These are phyloP conservation scores for Calonectria crousiana DNA, from an alignment of 2,329 filamentous ascomycete species.

Conservation along the genomic window DNA sequence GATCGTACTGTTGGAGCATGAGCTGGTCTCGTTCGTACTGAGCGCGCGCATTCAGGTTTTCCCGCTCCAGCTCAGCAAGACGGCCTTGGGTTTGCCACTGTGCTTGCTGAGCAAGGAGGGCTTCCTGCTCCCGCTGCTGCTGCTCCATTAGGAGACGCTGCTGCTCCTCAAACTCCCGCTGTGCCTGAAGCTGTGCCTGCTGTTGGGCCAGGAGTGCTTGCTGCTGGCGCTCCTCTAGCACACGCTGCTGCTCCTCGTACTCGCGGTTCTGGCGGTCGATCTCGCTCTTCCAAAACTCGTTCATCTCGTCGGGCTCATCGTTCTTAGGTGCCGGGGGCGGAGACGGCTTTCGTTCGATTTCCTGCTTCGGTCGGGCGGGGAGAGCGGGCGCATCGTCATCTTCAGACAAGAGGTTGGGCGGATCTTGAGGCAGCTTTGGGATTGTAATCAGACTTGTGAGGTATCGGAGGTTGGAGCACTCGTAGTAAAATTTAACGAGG, in stretches of 20 bases:
- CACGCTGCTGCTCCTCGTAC: conserved; percentile 93
- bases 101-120: conserved; percentile 87
- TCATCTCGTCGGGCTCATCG: conserved; percentile 93
- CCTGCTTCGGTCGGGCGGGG: conserved; percentile 83
- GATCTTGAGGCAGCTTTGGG: conserved; percentile 93
- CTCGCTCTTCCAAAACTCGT: conserved; percentile 98
- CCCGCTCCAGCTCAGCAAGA: conserved; percentile 93
- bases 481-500: conserved; percentile 97
- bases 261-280: conserved; percentile 91
- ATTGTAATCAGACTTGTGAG: conserved; percentile 96
- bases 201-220: conserved; percentile 85
- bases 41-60: conserved; percentile 92
- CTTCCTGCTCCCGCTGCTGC: conserved; percentile 90
- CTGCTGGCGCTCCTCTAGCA: conserved; percentile 88
- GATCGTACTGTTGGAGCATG: conserved; percentile 96
- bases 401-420: conserved; percentile 88
- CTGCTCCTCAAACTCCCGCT: conserved; percentile 96
- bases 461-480: conserved; percentile 97
- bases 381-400: conserved; percentile 87
- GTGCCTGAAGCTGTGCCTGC: conserved; percentile 84
- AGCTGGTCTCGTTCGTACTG: conserved; percentile 98
- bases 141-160: conserved; percentile 90
- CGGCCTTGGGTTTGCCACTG: conserved; percentile 95
- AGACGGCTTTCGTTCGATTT: conserved; percentile 75
- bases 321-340: conserved; percentile 76